Conservation (phyloP, 176 grass and related monocot genomes). For the Miscanthus lutarioriparius region DNA sequence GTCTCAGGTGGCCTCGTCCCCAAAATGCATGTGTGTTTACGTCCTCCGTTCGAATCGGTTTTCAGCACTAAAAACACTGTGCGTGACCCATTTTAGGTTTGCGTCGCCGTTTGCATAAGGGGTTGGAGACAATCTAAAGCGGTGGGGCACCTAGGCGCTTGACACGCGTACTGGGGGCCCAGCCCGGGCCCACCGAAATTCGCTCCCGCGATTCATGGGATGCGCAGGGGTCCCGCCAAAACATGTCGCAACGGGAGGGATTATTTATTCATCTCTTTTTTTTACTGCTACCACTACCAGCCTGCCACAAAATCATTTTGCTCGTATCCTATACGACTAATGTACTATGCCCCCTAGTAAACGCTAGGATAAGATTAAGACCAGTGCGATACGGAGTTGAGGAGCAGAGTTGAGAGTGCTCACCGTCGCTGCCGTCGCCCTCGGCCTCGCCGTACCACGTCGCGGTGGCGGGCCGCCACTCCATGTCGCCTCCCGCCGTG, state of each 20-base stretch:
- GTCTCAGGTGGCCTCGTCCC: too few relatives aligned
- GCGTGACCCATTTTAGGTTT: too few relatives aligned
- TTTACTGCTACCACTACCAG: too few relatives aligned
- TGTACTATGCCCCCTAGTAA: neutral
- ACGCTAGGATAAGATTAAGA: slow-evolving; percentile 20
- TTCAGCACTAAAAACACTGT: too few relatives aligned
- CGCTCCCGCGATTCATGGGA: slow-evolving; percentile 28
- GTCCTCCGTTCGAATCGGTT: too few relatives aligned
- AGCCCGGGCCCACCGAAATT: slow-evolving; percentile 17
- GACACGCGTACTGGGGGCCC: slow-evolving; percentile 1
- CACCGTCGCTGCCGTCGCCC: slow-evolving; percentile 94
- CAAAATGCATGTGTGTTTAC: too few relatives aligned
- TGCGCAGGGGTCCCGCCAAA: slow-evolving; percentile 41
- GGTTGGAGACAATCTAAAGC: too few relatives aligned
- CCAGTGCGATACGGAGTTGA: neutral
- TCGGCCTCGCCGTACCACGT: slow-evolving; percentile 94
- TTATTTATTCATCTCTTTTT: neutral
- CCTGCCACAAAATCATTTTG: neutral
- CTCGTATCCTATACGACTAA: neutral
- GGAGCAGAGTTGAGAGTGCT: slow-evolving; percentile 23
- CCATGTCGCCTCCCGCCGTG: slow-evolving; percentile 23
- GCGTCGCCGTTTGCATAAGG: too few relatives aligned
- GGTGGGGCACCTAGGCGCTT: neutral
- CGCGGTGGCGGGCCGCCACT: slow-evolving; percentile 90
- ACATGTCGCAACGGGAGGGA: slow-evolving; percentile 38